Evolutionary conservation across 108 stramenopile genomes (phyloP).

Genomic region (Chaetoceros muelleri): DNA sequence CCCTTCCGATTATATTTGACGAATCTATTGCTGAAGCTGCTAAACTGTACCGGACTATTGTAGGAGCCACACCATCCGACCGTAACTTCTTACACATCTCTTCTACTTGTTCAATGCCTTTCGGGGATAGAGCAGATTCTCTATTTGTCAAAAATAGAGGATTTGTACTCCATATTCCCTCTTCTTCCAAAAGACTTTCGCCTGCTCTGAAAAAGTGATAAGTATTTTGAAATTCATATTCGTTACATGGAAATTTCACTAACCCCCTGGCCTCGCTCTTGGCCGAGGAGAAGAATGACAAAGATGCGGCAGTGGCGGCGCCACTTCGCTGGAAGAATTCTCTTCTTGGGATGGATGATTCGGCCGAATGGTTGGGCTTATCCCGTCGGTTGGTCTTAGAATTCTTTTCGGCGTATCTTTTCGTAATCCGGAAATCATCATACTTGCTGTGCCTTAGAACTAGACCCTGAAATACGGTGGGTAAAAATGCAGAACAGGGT

Average conservation of each 20-base stretch:
- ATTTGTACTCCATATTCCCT: conserved; percentile 66
- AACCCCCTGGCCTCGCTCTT: conserved; percentile 22
- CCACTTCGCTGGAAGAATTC: no score
- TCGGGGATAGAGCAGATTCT: conserved; percentile 47
- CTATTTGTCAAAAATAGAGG: conserved; percentile 70
- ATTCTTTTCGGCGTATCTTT: no score
- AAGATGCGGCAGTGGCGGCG: no score
- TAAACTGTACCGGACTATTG: conserved; percentile 47
- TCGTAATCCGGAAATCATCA: no score
- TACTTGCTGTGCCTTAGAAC: no score
- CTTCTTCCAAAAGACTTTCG: conserved; percentile 44
- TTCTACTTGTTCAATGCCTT: conserved; percentile 39
- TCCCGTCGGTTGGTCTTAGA: no score
- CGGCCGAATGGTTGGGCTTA: no score
- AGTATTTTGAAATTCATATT: conserved; percentile 28
- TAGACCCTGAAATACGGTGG: no score
- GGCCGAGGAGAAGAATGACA: no score
- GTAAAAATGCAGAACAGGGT: no score
- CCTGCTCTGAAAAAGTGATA: conserved; percentile 67
- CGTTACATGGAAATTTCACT: conserved; percentile 40
- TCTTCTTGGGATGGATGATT: no score
- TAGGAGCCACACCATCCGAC: conserved; percentile 21
- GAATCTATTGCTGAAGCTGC: conserved; percentile 60
- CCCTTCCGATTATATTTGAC: conserved; percentile 40
- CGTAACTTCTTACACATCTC: conserved; percentile 28